A percentile compares a stretch with the other conserved stretches of the same genome.
These are phyloP conservation scores for Lachancea waltii DNA, from an alignment of 805 yeast species.

Conservation along the genomic window DNA sequence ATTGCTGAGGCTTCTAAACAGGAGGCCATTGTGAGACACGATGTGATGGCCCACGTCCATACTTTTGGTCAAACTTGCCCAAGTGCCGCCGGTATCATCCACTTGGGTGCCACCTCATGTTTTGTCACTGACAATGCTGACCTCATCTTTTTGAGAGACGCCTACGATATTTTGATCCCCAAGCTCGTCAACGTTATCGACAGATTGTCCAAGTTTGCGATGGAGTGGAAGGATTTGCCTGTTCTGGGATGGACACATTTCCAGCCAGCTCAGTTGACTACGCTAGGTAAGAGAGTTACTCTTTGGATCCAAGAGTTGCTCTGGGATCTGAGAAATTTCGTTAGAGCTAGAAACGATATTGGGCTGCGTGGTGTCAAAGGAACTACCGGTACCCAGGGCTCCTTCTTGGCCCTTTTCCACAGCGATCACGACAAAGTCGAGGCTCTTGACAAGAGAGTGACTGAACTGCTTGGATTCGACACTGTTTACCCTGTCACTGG, in stretches of 20 bases:
- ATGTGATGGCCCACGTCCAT: conserved; percentile 99
- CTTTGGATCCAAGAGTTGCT: conserved; percentile 95
- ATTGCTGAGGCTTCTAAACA: conserved; percentile 82
- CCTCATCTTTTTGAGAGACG: conserved; percentile 91
- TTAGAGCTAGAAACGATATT: conserved; percentile 91
- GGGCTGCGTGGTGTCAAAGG: conserved; percentile 98
- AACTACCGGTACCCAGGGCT: conserved; percentile 98
- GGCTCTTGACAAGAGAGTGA: conserved; percentile 83
- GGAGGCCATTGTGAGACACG: conserved; percentile 97
- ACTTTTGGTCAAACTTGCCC: conserved; percentile 90
- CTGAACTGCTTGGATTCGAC: conserved; percentile 87
- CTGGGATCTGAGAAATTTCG: conserved; percentile 96
- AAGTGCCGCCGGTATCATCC: conserved; percentile 95
- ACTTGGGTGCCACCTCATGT: conserved; percentile 97
- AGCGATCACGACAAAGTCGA: conserved; percentile 97
- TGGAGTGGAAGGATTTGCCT: conserved; percentile 89
- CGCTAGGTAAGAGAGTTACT: conserved; percentile 97
- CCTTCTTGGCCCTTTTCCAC: conserved; percentile 89
- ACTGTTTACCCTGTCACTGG: conserved; percentile 97
- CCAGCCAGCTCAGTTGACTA: conserved; percentile 98
- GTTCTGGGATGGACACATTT: conserved; percentile 99
- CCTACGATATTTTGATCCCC: conserved; percentile 87
- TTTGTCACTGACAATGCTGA: conserved; percentile 98
- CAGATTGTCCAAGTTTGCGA: conserved; percentile 80
- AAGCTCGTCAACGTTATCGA: conserved; percentile 93